Conservation (phyloP, 148 eudicot species). For the Hydrangea macrophylla region DNA sequence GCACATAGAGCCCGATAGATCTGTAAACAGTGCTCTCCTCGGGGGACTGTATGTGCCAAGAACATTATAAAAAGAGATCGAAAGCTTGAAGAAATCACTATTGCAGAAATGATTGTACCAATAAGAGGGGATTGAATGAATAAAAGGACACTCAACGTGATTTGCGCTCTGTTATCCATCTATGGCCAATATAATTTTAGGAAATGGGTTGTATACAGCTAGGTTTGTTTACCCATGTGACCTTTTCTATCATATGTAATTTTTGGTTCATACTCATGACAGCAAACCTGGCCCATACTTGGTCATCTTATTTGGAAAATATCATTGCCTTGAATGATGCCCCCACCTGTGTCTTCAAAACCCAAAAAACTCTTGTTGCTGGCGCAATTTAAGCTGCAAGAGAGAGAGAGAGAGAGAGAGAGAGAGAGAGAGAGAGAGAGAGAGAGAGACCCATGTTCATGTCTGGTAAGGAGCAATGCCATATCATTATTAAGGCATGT, state of each 20-base stretch:
- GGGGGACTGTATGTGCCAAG: too few species aligned
- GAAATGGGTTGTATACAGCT: constrained; percentile 18
- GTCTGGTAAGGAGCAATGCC: constrained; percentile 4
- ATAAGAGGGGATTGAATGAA: constrained; percentile 6
- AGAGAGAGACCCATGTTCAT: not conserved
- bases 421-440: constrained; percentile 1
- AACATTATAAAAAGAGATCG: too few species aligned
- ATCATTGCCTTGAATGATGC: not conserved
- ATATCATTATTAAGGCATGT: constrained; percentile 17
- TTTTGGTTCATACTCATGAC: constrained; percentile 12
- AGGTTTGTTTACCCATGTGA: constrained; percentile 18
- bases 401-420: not conserved
- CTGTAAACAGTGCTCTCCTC: too few species aligned
- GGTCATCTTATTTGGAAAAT: not conserved
- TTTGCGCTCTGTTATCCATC: constrained; percentile 4
- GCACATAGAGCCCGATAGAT: too few species aligned
- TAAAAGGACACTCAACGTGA: not conserved
- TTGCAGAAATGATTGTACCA: too few species aligned
- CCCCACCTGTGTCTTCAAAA: constrained; percentile 1
- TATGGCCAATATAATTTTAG: not conserved
- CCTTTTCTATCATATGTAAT: not conserved
- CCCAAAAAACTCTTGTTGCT: not conserved
- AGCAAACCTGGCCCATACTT: constrained; percentile 13
- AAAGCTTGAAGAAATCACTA: not conserved
- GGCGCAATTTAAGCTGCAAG: constrained; percentile 17